These are phyloP conservation scores for Cicer yamashitae DNA, from an alignment of 306 rosid genomes.

Conservation along the genomic window DNA sequence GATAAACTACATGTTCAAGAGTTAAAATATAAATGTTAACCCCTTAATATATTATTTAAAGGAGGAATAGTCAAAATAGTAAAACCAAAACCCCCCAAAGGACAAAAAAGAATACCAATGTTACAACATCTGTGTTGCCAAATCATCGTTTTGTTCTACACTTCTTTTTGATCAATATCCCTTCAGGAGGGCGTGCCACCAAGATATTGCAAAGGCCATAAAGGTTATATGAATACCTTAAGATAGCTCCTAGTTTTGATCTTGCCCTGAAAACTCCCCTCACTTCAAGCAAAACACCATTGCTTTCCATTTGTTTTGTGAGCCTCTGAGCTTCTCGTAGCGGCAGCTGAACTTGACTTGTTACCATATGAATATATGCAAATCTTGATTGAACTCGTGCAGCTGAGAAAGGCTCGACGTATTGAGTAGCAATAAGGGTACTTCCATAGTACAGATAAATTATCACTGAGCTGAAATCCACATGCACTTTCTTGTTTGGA, in stretches of 20 bases:
- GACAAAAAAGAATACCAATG: slow-evolving; percentile 43
- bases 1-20: slow-evolving; percentile 20
- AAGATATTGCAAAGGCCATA: slow-evolving; percentile 62
- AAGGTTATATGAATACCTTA: slow-evolving; percentile 73
- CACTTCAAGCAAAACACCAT: slow-evolving; percentile 63
- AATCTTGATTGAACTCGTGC: slow-evolving; percentile 58
- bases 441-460: slow-evolving; percentile 70
- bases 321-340: slow-evolving; percentile 58
- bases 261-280: slow-evolving; percentile 70
- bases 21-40: background rate
- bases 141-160: slow-evolving; percentile 71
- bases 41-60: slow-evolving; percentile 40
- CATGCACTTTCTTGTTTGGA: slow-evolving; percentile 83
- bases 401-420: slow-evolving; percentile 76
- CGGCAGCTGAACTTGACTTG: slow-evolving; percentile 80
- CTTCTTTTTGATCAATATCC: slow-evolving; percentile 59
- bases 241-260: slow-evolving; percentile 69
- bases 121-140: background rate
- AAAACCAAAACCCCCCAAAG: slow-evolving; percentile 40
- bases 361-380: slow-evolving; percentile 65
- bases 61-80: slow-evolving; percentile 40
- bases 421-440: slow-evolving; percentile 70
- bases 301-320: slow-evolving; percentile 63
- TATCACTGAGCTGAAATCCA: slow-evolving; percentile 71
- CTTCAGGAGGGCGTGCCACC: slow-evolving; percentile 75